These are phyloP conservation scores for Colletotrichum magnum DNA, from an alignment of 2,329 filamentous ascomycete species.

Conservation along the genomic window DNA sequence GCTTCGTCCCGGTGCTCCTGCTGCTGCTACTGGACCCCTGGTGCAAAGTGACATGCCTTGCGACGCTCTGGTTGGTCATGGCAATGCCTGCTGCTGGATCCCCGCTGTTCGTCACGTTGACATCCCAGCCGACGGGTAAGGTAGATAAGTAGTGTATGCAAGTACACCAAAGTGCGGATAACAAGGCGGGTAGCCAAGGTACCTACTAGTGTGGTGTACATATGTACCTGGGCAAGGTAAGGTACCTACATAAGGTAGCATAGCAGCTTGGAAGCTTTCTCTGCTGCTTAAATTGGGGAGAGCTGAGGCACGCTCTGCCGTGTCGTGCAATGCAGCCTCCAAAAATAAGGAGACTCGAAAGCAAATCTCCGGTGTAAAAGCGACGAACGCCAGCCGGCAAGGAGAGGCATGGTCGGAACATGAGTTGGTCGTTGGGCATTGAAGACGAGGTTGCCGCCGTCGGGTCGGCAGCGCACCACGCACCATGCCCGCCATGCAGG, in stretches of 20 bases:
- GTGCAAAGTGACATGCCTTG: constrained; percentile 14
- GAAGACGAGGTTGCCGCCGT: constrained; percentile 26
- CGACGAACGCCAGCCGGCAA: constrained; percentile 32
- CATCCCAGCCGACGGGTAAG: constrained; percentile 33
- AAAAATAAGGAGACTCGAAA: constrained; percentile 20
- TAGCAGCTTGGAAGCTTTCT: no score
- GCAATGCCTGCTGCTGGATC: constrained; percentile 22
- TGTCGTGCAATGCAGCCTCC: background rate
- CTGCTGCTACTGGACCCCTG: constrained; percentile 29
- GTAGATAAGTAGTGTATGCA: background rate
- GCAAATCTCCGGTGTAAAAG: constrained; percentile 38
- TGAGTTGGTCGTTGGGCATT: constrained; percentile 30
- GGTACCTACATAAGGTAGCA: no score
- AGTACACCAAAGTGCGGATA: constrained; percentile 19
- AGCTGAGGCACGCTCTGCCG: background rate
- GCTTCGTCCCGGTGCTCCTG: background rate
- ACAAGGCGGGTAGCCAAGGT: constrained; percentile 5
- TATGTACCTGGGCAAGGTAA: no score
- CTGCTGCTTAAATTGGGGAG: background rate
- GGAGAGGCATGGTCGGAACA: constrained; percentile 32
- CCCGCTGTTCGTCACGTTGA: constrained; percentile 37
- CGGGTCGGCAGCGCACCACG: constrained; percentile 23
- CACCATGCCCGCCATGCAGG: constrained; percentile 20
- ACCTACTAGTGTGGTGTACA: constrained; percentile 4
- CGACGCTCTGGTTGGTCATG: constrained; percentile 4